Base-by-base conservation (phyloP, 805 yeast species). In the Candida dajiaensis region DNA sequence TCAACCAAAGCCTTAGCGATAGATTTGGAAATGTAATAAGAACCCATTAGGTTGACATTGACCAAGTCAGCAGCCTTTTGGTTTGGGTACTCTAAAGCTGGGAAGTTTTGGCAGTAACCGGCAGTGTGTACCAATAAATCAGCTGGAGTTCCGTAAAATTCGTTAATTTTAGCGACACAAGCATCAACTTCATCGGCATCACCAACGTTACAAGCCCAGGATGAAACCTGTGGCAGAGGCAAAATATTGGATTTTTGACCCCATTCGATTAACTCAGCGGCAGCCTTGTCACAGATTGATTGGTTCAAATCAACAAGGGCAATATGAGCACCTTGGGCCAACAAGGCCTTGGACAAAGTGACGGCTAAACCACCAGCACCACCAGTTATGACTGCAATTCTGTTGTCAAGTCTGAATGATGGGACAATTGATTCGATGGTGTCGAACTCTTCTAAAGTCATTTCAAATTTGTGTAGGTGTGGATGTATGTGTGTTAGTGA, bases 71-170 rank as follows among this genome's bases (percentile, higher is more conserved):
- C 86, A 43, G 89, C 86, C 58, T 81, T 82, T 43, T 66, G 63
- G 38, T 88, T 77, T 21, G 90, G 89, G 67, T 85, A 85, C 45
- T 83, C 85, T 57, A 81, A 78, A 23, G 92, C 92, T 2, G 88
- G 78, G 68, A 73, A 77, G 72, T 85, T 85, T 66, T 85, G 89
- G 61, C 89, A 83, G 70, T 81, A 85, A 13, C 95, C 94, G n/a
- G 95, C 94, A 43, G 89, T 76, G 71, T 85, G 84, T 50, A 85
- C 75, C 55, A 85, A 72, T 52, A 84, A 69, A 55, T 81, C 79
- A 35, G 89, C 81, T 39, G 81, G 71, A 49, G 74, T 70, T 25
- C 77, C 80, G 63, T 83, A 85, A 60, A 75, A 81, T 43, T 68
- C 72, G 56, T 76, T 75, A 53, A 81, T 75, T 31, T 74, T 71